Evolutionary conservation across 306 rosid species (phyloP).

Genomic region (Prinsepia uniflora): DNA sequence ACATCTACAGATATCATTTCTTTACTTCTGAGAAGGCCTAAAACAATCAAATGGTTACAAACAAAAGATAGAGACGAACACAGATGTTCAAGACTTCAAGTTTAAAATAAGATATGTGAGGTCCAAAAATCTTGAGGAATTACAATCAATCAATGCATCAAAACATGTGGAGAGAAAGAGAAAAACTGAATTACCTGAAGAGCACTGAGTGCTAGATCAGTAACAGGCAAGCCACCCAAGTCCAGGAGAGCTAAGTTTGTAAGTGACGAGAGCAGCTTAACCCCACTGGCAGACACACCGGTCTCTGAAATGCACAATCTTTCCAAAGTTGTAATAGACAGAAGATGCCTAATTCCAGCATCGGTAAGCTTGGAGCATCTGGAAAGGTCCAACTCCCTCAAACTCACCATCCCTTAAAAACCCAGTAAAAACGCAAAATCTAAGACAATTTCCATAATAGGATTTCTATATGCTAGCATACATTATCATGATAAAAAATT

Average conservation of each 20-base stretch:
- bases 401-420: slow-evolving; percentile 51
- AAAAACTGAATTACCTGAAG: slow-evolving; percentile 50
- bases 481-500: neutral
- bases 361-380: slow-evolving; percentile 73
- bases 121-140: neutral
- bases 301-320: slow-evolving; percentile 69
- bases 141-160: neutral
- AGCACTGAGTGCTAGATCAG: slow-evolving; percentile 52
- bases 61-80: neutral
- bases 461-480: neutral
- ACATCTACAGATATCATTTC: neutral
- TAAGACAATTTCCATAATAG: neutral
- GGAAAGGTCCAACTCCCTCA: slow-evolving; percentile 71
- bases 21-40: neutral
- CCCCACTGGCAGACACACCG: slow-evolving; percentile 56
- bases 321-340: slow-evolving; percentile 56
- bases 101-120: neutral
- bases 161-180: neutral
- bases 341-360: slow-evolving; percentile 59
- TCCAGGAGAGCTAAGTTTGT: slow-evolving; percentile 57
- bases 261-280: slow-evolving; percentile 61
- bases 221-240: slow-evolving; percentile 86
- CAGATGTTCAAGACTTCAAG: neutral
- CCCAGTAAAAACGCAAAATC: neutral
- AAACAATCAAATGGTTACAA: neutral